Conservation (phyloP, 2,329 filamentous ascomycete species). For the Parascedosporium putredinis region DNA sequence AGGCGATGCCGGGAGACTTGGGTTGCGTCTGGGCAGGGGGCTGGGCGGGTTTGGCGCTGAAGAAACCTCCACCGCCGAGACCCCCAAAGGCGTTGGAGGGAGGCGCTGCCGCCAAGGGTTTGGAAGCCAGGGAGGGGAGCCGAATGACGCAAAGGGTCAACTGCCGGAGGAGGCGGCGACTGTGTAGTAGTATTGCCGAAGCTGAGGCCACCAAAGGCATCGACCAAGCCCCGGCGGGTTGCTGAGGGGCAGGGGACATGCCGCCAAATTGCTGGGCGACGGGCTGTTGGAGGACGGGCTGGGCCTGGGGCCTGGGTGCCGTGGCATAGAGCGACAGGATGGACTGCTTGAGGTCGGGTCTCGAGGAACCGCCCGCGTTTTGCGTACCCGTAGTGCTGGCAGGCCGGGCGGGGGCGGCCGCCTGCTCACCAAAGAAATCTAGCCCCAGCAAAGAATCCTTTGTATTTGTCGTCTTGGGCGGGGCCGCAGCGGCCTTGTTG, state of each 20-base stretch:
- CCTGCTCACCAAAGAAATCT: constrained; percentile 75
- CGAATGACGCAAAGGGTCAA: constrained; percentile 53
- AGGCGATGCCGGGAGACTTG: constrained; percentile 42
- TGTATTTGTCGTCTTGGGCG: constrained; percentile 57
- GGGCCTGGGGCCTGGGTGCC: constrained; percentile 62
- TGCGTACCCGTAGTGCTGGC: constrained; percentile 65
- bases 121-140: constrained; percentile 21
- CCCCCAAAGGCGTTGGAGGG: constrained; percentile 35
- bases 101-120: constrained; percentile 22
- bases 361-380: constrained; percentile 53
- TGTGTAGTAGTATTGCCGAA: constrained; percentile 18
- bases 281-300: constrained; percentile 41
- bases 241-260: constrained; percentile 46
- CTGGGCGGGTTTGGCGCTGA: constrained; percentile 61
- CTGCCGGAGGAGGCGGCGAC: constrained; percentile 30
- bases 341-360: constrained; percentile 92
- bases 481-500: constrained; percentile 45
- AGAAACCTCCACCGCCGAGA: constrained; percentile 69
- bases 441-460: constrained; percentile 86
- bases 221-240: constrained; percentile 57
- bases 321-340: constrained; percentile 92
- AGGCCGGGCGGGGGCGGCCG: constrained; percentile 61
- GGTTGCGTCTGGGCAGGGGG: constrained; percentile 34
- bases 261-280: constrained; percentile 54
- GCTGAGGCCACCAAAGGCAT: constrained; percentile 54